Base-by-base conservation (phyloP, 805 yeast species). In the Dipodascus albidus region DNA sequence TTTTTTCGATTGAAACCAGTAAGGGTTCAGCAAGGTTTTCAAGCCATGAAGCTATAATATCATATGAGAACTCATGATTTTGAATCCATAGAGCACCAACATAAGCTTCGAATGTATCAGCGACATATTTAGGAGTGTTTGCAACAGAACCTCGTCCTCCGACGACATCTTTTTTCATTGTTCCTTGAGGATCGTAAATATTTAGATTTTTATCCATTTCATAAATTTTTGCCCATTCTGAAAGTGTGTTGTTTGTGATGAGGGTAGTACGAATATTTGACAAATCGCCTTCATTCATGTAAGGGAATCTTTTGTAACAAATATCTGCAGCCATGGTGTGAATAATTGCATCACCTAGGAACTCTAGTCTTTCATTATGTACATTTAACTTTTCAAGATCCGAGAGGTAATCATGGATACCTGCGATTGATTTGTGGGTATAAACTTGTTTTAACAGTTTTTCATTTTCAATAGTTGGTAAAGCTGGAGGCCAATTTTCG, bases 21-120 rank as follows among this genome's bases (percentile, higher is more conserved):
- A 62, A 53, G 1, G 74, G 73, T 44, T 52, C 56, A 17, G 62
- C 64, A n/a, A 71, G 62, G 19, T 58, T 57, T 4, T 50, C 47
- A 8, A 71, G 60, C 72, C 74, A 72, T 6, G 59, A 33, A 15
- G 60, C 59, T 1, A 64, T 67, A 2, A 56, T 59, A 1, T 52
- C 51, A 3, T 60, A 58, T 6, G 70, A 71, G 21, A 71, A 67
- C 48, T 77, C 71, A 11, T 38, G 44, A 38, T 38, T 38, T 38
- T 86, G 95, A 21, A 79, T 72, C 4, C 77, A 76, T 31, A 91
- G 67, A 0, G 95, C 99, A 3, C 96, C 98, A 49, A 93, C 75
- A 60, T 91, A 91, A 0, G 98, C 96, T 68, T 93, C 99, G 64
- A 91, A 87, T 0, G 85, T 81, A 72, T 91, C 99, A 0, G 98